Evolutionary conservation across 2,329 filamentous ascomycete genomes (phyloP), one percentile per base, ranked within the genome.

Genomic region (Ceratocystiopsis brevicomis): DNA sequence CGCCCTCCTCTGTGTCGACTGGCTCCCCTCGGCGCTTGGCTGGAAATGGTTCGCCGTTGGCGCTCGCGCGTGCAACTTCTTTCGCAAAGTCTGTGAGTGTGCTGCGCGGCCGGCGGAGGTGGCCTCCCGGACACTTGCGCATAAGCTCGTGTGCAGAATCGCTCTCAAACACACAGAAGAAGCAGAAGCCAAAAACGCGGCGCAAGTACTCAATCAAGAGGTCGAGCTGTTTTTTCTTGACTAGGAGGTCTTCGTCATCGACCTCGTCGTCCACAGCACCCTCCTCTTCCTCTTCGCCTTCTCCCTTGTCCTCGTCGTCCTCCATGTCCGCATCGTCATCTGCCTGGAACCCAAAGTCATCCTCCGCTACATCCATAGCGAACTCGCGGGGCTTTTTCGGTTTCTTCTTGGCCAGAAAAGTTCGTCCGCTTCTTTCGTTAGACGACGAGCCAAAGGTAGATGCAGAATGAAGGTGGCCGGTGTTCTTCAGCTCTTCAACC

Each of bases 81-180:
- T 90, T 88, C 6, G 86, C 84, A 21, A 84, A 70, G 13, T 75
- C 80, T 5, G 81, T 90, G 33, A 96, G 69, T 34, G 85, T 93
- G 53, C 81, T 81, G 45, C 87, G 74, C 36, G 90, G 90, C 40
- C 90, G 79, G 49, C 90, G 84, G 48, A 98, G 75, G 66, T 98
- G 90, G n/a, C 90, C 90, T 37, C 90, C 90, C 21, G 90, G 86
- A 53, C 90, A 98, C 62, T 98, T 96, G 47, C 90, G 78, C 37
- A 84, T 87, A 51, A 98, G 68, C 62, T 98, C 90, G 55, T 98
- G 90, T 18, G 96, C 79, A 0, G 88, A 96, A 59, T 98, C 90
- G 56, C 86, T 90, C 62, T 98, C 90, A 52, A 98, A 96, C 6
- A 98, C 92, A 59, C 90, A 98, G 66, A 96, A 98, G 68, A 98